Percentiles rank a stretch among this genome's conserved stretches.
Conservation (phyloP, 257 asterid genomes). For the Capsicum rhomboideum region DNA sequence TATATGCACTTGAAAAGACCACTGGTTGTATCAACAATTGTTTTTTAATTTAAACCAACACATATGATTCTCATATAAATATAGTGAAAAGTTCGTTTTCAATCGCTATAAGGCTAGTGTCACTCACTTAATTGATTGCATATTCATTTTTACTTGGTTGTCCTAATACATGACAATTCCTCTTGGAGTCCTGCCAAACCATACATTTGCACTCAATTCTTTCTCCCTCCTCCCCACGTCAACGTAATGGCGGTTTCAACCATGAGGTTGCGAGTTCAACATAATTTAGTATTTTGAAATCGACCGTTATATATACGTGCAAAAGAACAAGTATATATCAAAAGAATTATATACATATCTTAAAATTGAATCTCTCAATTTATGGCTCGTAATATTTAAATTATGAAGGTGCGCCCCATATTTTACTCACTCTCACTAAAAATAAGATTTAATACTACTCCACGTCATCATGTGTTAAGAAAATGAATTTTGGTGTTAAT, state of each 20-base stretch:
- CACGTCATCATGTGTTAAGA: too few species aligned
- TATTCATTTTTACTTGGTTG: background rate
- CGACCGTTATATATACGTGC: background rate
- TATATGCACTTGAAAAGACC: background rate
- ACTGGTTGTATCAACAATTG: background rate
- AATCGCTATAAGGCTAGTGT: background rate
- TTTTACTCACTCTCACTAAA: background rate
- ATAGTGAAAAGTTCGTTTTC: background rate
- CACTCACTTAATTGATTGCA: background rate
- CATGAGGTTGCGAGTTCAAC: too few species aligned
- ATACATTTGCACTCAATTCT: background rate
- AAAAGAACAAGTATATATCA: background rate
- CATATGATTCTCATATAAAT: background rate
- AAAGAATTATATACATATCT: background rate
- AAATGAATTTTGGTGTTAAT: too few species aligned
- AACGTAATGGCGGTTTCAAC: too few species aligned
- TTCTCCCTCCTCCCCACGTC: too few species aligned
- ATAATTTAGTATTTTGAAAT: background rate
- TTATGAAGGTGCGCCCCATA: background rate
- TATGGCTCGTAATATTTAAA: background rate
- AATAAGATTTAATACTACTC: too few species aligned
- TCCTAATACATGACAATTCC: background rate
- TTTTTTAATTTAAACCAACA: background rate
- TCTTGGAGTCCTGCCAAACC: constrained; percentile 4
- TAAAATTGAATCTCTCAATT: background rate